Evolutionary conservation across 2,329 filamentous ascomycete genomes (phyloP).

Genomic region (Colletotrichum tamarilloi): DNA sequence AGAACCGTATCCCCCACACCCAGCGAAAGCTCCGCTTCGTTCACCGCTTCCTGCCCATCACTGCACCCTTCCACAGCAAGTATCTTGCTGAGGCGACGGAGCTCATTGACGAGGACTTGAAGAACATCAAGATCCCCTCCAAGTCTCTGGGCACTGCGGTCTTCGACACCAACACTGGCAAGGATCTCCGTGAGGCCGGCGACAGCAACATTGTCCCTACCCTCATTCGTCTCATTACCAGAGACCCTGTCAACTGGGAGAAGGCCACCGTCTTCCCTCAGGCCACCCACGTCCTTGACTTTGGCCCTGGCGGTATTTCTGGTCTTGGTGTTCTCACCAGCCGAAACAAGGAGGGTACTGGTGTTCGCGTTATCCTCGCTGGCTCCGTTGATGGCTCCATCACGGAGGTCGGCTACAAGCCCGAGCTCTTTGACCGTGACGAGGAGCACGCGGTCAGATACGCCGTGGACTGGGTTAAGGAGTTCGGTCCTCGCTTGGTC

Average conservation of each 20-base stretch:
- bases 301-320: slow-evolving; percentile 96
- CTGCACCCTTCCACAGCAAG: slow-evolving; percentile 97
- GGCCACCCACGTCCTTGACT: slow-evolving; percentile 95
- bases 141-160: slow-evolving; percentile 84
- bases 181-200: slow-evolving; percentile 79
- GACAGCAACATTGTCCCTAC: slow-evolving; percentile 85
- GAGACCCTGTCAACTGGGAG: slow-evolving; percentile 96
- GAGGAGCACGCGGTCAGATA: slow-evolving; percentile 95
- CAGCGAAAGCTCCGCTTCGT: slow-evolving; percentile 97
- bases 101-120: slow-evolving; percentile 88
- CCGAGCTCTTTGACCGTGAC: slow-evolving; percentile 96
- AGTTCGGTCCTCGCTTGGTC: slow-evolving; percentile 91
- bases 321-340: slow-evolving; percentile 96
- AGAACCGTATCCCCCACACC: slow-evolving; percentile 93
- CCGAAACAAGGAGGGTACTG: slow-evolving; percentile 98
- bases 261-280: slow-evolving; percentile 89
- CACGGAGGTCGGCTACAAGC: slow-evolving; percentile 94
- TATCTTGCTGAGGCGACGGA: slow-evolving; percentile 87
- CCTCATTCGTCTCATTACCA: slow-evolving; percentile 92
- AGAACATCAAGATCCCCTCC: slow-evolving; percentile 80
- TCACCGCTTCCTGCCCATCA: slow-evolving; percentile 97
- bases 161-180: slow-evolving; percentile 89
- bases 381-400: slow-evolving; percentile 93
- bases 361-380: slow-evolving; percentile 94
- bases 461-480: slow-evolving; percentile 97